Evolutionary conservation across 495 filamentous ascomycete genomes (phyloP), one percentile per base, ranked within the genome.

Genomic region (Talaromyces proteolyticus): DNA sequence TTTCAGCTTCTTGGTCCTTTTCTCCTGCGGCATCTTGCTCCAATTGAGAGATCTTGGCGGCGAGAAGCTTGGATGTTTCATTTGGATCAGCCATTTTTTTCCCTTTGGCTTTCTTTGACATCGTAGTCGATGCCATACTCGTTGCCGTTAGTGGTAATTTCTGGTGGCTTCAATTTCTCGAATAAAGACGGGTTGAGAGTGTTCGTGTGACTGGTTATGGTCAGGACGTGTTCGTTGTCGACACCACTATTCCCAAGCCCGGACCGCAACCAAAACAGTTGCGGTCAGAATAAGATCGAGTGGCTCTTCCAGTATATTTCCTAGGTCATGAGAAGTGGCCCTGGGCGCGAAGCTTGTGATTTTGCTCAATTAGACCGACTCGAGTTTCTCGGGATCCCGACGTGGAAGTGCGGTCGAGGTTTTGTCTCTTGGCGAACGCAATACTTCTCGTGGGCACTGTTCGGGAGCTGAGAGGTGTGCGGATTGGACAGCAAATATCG

Each of bases 1-100:
- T 96, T 73, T 96, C 93, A 50, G 81, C 83, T 64, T 96, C 91
- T 66, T 96, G 88, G 53, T 96, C 91, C 70, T 93, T 95, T 56
- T 96, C 91, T 47, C 88, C 88, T 19, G 90, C 90, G 45, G 85
- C 85, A 75, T 96, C 90, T 34, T 86, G 84, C 66, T 98, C 93
- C 55, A 98, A 69, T 73, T 97, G 94, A 20, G 91, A 92, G 56
- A 98, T 96, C 66, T 92, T 91, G 23, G 90, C 89, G 22, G 89
- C 86, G 43, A 98, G 78, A 49, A 95, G 77, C 70, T 96, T 96
- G 36, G 86, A 87, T 10, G 89, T 88, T 58, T 96, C 90, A 56
- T 77, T 86, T 36, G 88, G 84, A 64, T 95, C 91, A 24, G 86
- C 68, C 23, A 78, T 64, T 67, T 88, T 88, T 72, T 78, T 89